Evolutionary conservation across 768 basidiomycete genomes (phyloP), one percentile per base, ranked within the genome.

Genomic region (Leccinum arenicola): DNA sequence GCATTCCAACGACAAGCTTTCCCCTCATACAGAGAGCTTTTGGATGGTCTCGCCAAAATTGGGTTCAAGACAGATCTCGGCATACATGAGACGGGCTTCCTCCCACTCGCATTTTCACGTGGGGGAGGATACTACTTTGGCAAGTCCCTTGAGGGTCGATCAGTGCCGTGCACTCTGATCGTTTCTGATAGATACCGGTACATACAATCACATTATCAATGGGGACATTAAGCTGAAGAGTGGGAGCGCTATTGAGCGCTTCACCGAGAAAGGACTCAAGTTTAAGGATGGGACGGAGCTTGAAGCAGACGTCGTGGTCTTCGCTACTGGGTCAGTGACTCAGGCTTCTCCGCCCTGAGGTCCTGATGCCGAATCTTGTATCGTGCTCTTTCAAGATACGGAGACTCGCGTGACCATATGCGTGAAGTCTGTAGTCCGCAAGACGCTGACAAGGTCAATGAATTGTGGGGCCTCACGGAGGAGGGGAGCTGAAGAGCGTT

Each of bases 381-480:
- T 11, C 31, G 1, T 21, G 2, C 21, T 7, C 9, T 38, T 4
- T 17, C 8, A 51, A 87, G 84, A 8, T 78, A 80, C 48, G 81
- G 81, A 14, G 78, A 83, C 63, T 66, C 76, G 0, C 73, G 73
- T 19, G 73, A 75, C 11, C 71, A 75, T 21, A 68, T 83, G 53
- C 73, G 72, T 36, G 69, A 73, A 1, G 68, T 86, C 6, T 78
- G 82, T 49, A 83, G 80, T 1, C 73, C 79, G 9, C 73, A 80
- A 38, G 65, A 83, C 2, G 77, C 75, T 0, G 67, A 76, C 56
- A 74, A 77, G 67, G 74, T 86, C 59, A 75, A 78, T 33, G 72
- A 74, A 15, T 69, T 89, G 15, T 84, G 88, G 89, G 84, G 86
- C n/a, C 55, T 87, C 50, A 78, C 86, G 61, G 73, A 77, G 19